Evolutionary conservation across 441 rosid genomes (phyloP).

Genomic region (Breynia disticha): DNA sequence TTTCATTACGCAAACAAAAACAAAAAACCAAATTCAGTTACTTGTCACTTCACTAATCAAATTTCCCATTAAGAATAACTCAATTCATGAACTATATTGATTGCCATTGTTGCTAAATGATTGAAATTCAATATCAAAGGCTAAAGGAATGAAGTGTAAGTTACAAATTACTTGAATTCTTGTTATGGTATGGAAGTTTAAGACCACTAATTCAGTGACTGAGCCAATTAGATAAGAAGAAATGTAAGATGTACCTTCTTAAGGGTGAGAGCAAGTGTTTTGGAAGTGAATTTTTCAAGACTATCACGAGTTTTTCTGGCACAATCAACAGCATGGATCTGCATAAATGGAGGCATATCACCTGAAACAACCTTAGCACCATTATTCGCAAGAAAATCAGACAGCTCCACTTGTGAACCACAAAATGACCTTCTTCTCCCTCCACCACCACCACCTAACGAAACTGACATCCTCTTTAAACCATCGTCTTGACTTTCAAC

Average conservation of each 20-base stretch:
- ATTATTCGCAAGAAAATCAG: conserved; percentile 34
- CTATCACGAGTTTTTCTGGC: conserved; percentile 46
- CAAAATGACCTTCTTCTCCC: conserved; percentile 40
- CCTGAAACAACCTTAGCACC: conserved; percentile 50
- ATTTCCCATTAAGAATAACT: no score
- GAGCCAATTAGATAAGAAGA: background rate
- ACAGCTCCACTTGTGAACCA: conserved; percentile 35
- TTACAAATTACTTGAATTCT: no score
- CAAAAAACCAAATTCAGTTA: no score
- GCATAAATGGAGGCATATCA: conserved; percentile 61
- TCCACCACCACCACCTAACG: conserved; percentile 18
- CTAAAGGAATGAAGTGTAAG: no score
- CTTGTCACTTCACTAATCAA: no score
- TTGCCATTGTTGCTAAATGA: no score
- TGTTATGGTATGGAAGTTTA: no score
- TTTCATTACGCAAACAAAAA: background rate
- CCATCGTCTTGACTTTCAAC: conserved; percentile 20
- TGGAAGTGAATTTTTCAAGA: conserved; percentile 45
- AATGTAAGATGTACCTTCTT: no score
- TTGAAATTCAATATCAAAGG: no score
- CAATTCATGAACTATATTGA: no score
- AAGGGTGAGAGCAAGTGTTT: conserved; percentile 34
- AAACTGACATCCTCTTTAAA: conserved; percentile 29
- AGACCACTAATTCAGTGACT: no score
- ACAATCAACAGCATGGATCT: conserved; percentile 52